Conservation (phyloP, 2,329 filamentous ascomycete genomes). For the Amylocarpus encephaloides region DNA sequence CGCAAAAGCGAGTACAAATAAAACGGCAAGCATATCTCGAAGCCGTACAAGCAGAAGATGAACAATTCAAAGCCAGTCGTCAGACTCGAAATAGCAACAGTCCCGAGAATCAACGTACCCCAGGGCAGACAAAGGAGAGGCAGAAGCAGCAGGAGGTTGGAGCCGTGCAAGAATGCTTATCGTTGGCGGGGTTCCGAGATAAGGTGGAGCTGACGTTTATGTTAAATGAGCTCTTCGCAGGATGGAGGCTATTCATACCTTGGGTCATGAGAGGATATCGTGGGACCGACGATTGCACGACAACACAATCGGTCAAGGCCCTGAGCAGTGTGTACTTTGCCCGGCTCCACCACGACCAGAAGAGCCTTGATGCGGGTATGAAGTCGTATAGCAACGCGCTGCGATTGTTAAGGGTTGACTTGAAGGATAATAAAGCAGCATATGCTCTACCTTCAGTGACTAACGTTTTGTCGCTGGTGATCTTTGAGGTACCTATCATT, state of each 20-base stretch:
- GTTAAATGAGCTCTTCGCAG: constrained; percentile 9
- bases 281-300: constrained; percentile 11
- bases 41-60: constrained; percentile 13
- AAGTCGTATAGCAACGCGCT: constrained; percentile 14
- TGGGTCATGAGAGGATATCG: constrained; percentile 8
- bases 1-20: constrained; percentile 15
- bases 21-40: constrained; percentile 17
- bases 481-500: constrained; percentile 11
- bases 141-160: neutral
- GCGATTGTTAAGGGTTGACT: constrained; percentile 10
- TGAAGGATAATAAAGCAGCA: constrained; percentile 8
- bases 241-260: constrained; percentile 9
- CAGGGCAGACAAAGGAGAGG: neutral
- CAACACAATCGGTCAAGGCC: constrained; percentile 14
- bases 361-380: constrained; percentile 8
- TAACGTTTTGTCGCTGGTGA: constrained; percentile 11
- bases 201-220: constrained; percentile 10
- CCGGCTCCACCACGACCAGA: constrained; percentile 8
- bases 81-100: too few relatives aligned
- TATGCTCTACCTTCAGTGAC: constrained; percentile 8
- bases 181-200: neutral
- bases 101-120: too few relatives aligned
- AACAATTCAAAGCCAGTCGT: constrained; percentile 4
- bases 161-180: neutral
- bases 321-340: constrained; percentile 14